Base-by-base conservation (phyloP, 1,284 basidiomycete species). In the Vanrija sp. region DNA sequence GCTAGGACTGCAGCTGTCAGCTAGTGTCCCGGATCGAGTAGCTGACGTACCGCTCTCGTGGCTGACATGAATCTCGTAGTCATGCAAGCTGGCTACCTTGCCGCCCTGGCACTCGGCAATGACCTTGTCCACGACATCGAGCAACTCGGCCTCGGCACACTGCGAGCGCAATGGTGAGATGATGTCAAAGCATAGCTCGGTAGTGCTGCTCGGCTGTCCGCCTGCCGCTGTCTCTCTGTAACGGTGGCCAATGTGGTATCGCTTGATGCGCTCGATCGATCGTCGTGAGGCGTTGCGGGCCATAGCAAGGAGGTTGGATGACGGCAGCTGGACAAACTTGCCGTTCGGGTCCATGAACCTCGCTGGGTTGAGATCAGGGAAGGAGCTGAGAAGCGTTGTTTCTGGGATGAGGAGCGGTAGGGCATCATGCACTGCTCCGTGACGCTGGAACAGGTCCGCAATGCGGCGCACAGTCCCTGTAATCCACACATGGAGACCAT, bases 381-480 rank as follows among this genome's bases (percentile, higher is more conserved):
- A 82, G 0, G 78, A 72, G 41, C 82, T 80, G 35, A 81, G 78
- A 2, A 85, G 77, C 0, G 76, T 74, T 22, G 77, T 79, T 23
- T 79, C 78, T 0, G 92, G 94, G 64, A 92, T 83, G 5, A 97
- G 78, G 15, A 95, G 76, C 0, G 91, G 87, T 0, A 91, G 85
- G 60, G 89, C 86, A 62, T 68, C 67, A 47, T 93, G 85, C 3
- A 96, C 84, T 0, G 94, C 92, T 6, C 94, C 94, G 64, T 94
- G 93, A 2, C 94, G 79, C 44, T 85, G 83, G 70, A 96, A 93
- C 14, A 94, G 83, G 7, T 84, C 78, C 3, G 83, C 80, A 3
- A 96, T 78, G 20, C 85, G 83, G 52, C 91, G 86, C 57, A 86
- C 81, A 4, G 95, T 88, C 3, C 88, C 71, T 0, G 68, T 64